phyloP scores from a whole-genome alignment of 805 yeast genomes.

The Kuraishia borneana region DNA sequence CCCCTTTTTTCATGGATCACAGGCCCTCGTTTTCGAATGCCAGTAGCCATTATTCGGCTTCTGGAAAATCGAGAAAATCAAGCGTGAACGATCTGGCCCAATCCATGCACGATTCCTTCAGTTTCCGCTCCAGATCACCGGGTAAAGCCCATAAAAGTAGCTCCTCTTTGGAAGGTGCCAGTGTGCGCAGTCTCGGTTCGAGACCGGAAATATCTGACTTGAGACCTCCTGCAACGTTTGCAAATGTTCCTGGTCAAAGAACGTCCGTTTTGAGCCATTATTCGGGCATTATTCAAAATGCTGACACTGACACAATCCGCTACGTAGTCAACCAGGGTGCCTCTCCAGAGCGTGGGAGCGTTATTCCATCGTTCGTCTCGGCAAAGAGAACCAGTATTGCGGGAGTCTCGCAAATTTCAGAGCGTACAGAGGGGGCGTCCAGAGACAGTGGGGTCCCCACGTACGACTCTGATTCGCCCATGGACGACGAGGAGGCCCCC shows the following conservation, averaged over 20 bases:
- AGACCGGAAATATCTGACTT: not conserved
- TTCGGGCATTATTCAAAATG: slow-evolving; percentile 25
- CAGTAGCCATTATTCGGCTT: not conserved
- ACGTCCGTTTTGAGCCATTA: slow-evolving; percentile 21
- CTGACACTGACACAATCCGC: slow-evolving; percentile 21
- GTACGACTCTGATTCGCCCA: not conserved
- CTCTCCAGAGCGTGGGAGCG: not conserved
- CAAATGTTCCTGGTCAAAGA: slow-evolving; percentile 11
- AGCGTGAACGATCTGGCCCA: too few relatives aligned
- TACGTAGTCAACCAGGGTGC: slow-evolving; percentile 17
- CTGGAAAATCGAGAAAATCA: too few relatives aligned
- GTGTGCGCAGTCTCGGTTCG: not conserved
- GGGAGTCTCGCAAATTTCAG: not conserved
- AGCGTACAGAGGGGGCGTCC: slow-evolving; percentile 2
- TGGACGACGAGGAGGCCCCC: slow-evolving; percentile 7
- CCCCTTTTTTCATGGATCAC: too few relatives aligned
- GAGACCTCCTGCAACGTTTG: not conserved
- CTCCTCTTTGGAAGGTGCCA: not conserved
- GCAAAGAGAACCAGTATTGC: not conserved
- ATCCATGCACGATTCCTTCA: not conserved
- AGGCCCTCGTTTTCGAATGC: not conserved
- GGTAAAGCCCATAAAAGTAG: not conserved
- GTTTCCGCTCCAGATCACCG: not conserved
- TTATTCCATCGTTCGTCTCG: slow-evolving; percentile 5
- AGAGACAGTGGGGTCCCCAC: not conserved